phyloP scores from a whole-genome alignment of 306 rosid species.

The Cajanus cajan region DNA sequence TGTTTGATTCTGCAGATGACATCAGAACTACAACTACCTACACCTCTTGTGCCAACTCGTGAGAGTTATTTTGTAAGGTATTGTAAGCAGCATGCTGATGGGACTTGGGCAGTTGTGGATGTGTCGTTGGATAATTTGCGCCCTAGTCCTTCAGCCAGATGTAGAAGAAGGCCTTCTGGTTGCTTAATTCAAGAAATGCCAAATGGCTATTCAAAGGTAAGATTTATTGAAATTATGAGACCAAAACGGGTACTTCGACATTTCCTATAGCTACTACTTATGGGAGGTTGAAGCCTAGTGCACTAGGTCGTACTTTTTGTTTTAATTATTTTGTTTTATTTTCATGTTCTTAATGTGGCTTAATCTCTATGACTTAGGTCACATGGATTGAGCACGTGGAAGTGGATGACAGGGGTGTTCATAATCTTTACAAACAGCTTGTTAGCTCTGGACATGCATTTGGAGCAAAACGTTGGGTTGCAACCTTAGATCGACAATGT shows the following conservation, averaged over 20 bases:
- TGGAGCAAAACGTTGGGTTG: constrained; percentile 96
- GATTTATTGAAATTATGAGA: neutral
- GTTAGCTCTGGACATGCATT: constrained; percentile 86
- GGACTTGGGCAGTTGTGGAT: constrained; percentile 96
- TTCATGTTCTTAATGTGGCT: neutral
- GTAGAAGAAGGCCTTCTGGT: constrained; percentile 93
- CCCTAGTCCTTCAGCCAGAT: constrained; percentile 55
- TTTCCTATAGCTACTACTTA: neutral
- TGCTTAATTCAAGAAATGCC: constrained; percentile 98
- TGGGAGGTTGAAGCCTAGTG: neutral
- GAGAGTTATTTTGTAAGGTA: constrained; percentile 90
- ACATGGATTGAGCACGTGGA: constrained; percentile 96
- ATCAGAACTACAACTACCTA: constrained; percentile 88
- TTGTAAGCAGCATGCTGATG: constrained; percentile 81
- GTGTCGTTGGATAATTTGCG: constrained; percentile 84
- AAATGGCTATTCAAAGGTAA: constrained; percentile 70
- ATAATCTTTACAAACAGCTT: constrained; percentile 79
- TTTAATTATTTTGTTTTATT: neutral
- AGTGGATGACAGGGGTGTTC: constrained; percentile 92
- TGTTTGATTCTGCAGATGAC: constrained; percentile 64
- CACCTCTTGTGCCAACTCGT: constrained; percentile 91
- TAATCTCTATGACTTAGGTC: constrained; percentile 37
- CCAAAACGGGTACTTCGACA: neutral
- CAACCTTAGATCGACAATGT: constrained; percentile 86
- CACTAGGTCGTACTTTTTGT: neutral